phyloP scores from a whole-genome alignment of 2,329 filamentous ascomycete genomes.

The Fusarium sp. region DNA sequence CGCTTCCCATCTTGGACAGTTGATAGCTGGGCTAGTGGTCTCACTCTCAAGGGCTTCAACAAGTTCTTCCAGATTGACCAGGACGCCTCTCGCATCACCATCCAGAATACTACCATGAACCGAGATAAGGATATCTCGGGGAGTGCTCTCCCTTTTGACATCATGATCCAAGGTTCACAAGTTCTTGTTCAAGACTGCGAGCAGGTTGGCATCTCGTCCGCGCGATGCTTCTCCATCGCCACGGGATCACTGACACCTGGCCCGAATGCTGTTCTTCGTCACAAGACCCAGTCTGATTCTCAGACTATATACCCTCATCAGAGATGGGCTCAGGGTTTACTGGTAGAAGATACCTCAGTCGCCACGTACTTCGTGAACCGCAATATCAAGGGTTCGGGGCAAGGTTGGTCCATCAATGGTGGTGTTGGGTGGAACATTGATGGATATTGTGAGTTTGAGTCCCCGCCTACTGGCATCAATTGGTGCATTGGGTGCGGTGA shows the following conservation, averaged over 20 bases:
- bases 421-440: constrained; percentile 38
- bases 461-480: constrained; percentile 35
- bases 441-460: constrained; percentile 14
- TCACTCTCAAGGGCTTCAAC: constrained; percentile 36
- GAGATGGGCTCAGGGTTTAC: constrained; percentile 37
- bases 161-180: constrained; percentile 32
- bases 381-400: constrained; percentile 21
- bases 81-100: constrained; percentile 31
- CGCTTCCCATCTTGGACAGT: constrained; percentile 34
- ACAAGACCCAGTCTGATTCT: constrained; percentile 13
- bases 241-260: constrained; percentile 29
- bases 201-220: constrained; percentile 11
- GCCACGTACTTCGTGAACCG: constrained; percentile 21
- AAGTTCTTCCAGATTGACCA: constrained; percentile 26
- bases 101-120: constrained; percentile 22
- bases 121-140: constrained; percentile 21
- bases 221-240: constrained; percentile 28
- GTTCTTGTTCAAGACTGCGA: constrained; percentile 31
- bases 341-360: constrained; percentile 30
- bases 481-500: constrained; percentile 36
- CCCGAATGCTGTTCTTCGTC: constrained; percentile 33
- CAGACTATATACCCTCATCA: constrained; percentile 39
- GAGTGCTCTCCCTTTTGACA: constrained; percentile 27
- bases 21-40: constrained; percentile 32
- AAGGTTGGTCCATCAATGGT: constrained; percentile 40